Conservation (phyloP, 2,329 filamentous ascomycete species). For the Acrocalymma vagum region DNA sequence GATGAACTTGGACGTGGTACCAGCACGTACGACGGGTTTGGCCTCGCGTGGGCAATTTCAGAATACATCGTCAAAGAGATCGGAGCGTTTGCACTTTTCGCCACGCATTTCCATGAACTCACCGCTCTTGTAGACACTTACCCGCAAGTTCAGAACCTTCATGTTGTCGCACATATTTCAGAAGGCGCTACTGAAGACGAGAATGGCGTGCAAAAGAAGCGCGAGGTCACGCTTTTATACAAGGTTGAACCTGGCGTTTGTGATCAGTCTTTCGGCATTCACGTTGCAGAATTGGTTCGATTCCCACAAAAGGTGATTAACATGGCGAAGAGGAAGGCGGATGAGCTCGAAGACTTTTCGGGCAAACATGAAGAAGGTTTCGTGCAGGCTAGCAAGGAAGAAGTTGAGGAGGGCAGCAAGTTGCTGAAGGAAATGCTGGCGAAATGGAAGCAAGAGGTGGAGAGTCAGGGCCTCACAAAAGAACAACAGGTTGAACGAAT, state of each 20-base stretch:
- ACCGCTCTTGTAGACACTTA: constrained; percentile 89
- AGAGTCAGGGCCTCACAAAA: constrained; percentile 63
- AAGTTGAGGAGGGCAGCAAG: constrained; percentile 87
- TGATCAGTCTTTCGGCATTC: constrained; percentile 97
- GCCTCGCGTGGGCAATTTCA: constrained; percentile 98
- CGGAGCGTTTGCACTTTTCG: constrained; percentile 91
- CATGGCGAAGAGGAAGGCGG: constrained; percentile 99
- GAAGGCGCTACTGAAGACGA: constrained; percentile 58
- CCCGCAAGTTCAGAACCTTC: constrained; percentile 88
- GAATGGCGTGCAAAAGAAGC: constrained; percentile 49
- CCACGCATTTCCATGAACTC: constrained; percentile 97
- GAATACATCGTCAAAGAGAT: constrained; percentile 98
- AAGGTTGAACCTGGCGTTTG: constrained; percentile 96
- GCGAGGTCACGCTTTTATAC: constrained; percentile 93
- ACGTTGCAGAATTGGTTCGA: constrained; percentile 94
- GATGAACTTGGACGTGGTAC: constrained; percentile 97
- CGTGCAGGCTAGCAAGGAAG: constrained; percentile 69
- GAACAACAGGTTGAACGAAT: constrained; percentile 81
- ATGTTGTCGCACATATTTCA: constrained; percentile 92
- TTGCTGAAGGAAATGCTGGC: constrained; percentile 84
- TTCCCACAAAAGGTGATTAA: constrained; percentile 97
- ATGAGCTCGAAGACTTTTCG: constrained; percentile 96
- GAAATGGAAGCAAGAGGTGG: constrained; percentile 81
- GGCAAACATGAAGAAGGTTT: constrained; percentile 71
- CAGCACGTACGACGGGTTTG: constrained; percentile 97